Evolutionary conservation across 306 rosid species (phyloP), one percentile per base, ranked within the genome.

Genomic region (Clitoria ternatea): DNA sequence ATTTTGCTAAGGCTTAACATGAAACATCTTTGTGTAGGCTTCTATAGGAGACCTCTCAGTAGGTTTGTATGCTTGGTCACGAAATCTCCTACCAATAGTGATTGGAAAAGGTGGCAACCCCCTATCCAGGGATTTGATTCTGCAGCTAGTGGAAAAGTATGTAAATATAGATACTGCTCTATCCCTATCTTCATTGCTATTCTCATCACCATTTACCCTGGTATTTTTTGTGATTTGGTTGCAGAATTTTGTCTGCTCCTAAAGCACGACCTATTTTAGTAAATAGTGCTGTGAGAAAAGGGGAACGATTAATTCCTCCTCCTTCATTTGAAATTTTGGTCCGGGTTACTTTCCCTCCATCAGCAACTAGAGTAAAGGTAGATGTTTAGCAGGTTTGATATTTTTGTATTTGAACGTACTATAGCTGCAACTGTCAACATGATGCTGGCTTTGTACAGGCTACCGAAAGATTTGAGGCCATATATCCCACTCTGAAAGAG

Each of bases 71-170:
- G 96, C 91, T 29, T 94, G 98, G 97, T 79, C 96, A 23, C 88
- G 77, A 61, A 87, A 74, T 80, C 89, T 89, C 66, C 81, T 94
- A 78, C 97, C 97, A 64, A 33, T 89, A 73, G 89, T 90, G 67
- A 70, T 73, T 77, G 78, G 89, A 54, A 94, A 82, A 83, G 77
- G 89, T 74, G 74, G 82, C 61, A 90, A 89, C 85, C 96, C 97
- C 9, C 97, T 78, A 77, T 81, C 95, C 73, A 86, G 98, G 77
- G 98, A 94, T 75, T 84, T 90, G 75, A 77, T 90, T 83, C 72
- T 94, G 81, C 98, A 94, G 90, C 76, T 89, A 27, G 89, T 84
- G 64, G 97, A 94, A 75, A 90, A 87, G 98, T 94, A 80, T 30
- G 81, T 53, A 61, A 53, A 48, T 71, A 23, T 48, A 20, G 12